These are phyloP conservation scores for Suhomyces wounanorum DNA, from an alignment of 1,139 yeast genomes.

Conservation along the genomic window DNA sequence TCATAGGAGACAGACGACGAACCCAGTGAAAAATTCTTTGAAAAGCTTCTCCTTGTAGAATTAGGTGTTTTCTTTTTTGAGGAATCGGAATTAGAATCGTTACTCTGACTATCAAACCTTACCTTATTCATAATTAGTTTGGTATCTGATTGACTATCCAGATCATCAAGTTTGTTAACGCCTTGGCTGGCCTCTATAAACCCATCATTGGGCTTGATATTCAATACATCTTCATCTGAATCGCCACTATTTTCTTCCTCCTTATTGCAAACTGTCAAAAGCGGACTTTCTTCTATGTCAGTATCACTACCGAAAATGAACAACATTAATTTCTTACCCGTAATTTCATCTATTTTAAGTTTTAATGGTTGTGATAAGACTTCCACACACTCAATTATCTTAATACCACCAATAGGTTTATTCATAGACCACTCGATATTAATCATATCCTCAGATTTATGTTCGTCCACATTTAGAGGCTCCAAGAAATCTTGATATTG, in stretches of 20 bases:
- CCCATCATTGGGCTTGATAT: slow-evolving; percentile 10
- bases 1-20: slow-evolving; percentile 13
- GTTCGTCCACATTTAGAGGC: slow-evolving; percentile 27
- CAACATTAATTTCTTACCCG: slow-evolving; percentile 56
- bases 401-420: slow-evolving; percentile 68
- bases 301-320: slow-evolving; percentile 55
- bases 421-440: slow-evolving; percentile 64
- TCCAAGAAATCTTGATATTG: slow-evolving; percentile 39
- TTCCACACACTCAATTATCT: slow-evolving; percentile 55
- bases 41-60: slow-evolving; percentile 1
- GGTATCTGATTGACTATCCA: slow-evolving; percentile 5
- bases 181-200: slow-evolving; percentile 14
- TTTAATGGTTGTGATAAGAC: slow-evolving; percentile 57
- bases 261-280: slow-evolving; percentile 20
- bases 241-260: slow-evolving; percentile 15
- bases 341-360: slow-evolving; percentile 59
- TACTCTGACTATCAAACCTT: slow-evolving; percentile 5
- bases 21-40: slow-evolving; percentile 7
- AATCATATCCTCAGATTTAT: slow-evolving; percentile 33
- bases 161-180: slow-evolving; percentile 4
- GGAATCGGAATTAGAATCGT: slow-evolving; percentile 3
- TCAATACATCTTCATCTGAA: slow-evolving; percentile 8
- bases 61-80: slow-evolving; percentile 2
- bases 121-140: slow-evolving; percentile 1
- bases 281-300: slow-evolving; percentile 32